Percentiles rank a stretch among this genome's conserved stretches.
These are phyloP conservation scores for Podospora sp. DNA, from an alignment of 495 filamentous ascomycete species.

Conservation along the genomic window DNA sequence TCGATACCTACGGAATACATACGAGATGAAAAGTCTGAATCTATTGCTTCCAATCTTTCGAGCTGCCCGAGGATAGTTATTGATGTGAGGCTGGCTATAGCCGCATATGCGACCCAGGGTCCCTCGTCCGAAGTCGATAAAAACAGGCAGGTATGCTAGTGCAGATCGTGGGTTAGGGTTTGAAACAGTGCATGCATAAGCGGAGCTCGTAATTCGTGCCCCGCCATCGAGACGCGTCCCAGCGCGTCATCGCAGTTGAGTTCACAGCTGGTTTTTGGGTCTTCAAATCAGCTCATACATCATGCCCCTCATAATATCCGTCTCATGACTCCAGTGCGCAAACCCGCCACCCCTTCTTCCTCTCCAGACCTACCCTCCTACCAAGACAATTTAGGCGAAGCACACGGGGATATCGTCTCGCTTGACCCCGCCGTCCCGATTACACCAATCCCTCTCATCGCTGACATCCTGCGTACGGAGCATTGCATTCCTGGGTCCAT, in stretches of 20 bases:
- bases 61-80: too few species aligned
- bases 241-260: background rate
- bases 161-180: too few species aligned
- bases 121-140: too few species aligned
- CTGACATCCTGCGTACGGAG: slow-evolving; percentile 43
- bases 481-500: slow-evolving; percentile 44
- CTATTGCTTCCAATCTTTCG: too few species aligned
- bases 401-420: slow-evolving; percentile 15
- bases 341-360: background rate
- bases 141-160: too few species aligned
- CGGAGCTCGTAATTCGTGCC: too few species aligned
- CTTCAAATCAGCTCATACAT: too few species aligned
- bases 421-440: slow-evolving; percentile 34
- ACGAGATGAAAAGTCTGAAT: slow-evolving; percentile 35
- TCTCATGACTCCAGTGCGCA: background rate
- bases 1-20: slow-evolving; percentile 51
- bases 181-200: too few species aligned
- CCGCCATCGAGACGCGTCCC: background rate
- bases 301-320: background rate
- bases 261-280: too few species aligned
- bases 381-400: background rate
- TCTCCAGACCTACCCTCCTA: background rate
- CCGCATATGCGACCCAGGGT: too few species aligned
- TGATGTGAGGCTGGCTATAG: too few species aligned
- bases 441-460: slow-evolving; percentile 55